Conservation (phyloP, 2,329 filamentous ascomycete species). For the Colletotrichum echinochloae region DNA sequence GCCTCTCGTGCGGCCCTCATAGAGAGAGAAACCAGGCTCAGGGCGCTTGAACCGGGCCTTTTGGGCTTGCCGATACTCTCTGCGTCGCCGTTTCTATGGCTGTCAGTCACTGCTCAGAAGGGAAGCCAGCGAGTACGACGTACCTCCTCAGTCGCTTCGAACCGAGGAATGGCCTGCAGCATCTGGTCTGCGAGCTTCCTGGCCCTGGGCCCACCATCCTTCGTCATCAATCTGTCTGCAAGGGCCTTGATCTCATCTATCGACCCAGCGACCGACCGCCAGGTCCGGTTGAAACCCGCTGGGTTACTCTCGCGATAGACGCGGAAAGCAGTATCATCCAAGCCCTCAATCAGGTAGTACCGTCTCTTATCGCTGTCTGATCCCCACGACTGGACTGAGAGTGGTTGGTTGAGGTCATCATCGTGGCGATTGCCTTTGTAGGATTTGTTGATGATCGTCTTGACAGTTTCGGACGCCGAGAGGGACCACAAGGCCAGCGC, state of each 20-base stretch:
- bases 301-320: conserved; percentile 95
- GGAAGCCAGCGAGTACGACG: conserved; percentile 8
- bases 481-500: conserved; percentile 90
- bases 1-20: conserved; percentile 94
- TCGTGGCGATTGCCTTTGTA: conserved; percentile 91
- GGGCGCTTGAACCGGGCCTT: conserved; percentile 90
- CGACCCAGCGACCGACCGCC: conserved; percentile 91
- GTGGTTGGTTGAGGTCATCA: conserved; percentile 82
- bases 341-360: conserved; percentile 93
- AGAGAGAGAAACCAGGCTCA: conserved; percentile 90
- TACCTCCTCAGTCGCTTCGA: conserved; percentile 93
- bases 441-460: conserved; percentile 83
- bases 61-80: conserved; percentile 88
- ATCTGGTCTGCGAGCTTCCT: conserved; percentile 84
- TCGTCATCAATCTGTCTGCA: conserved; percentile 79
- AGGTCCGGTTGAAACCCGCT: conserved; percentile 78
- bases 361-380: conserved; percentile 89
- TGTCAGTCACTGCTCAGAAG: conserved; percentile 4
- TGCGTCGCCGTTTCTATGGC: conserved; percentile 84
- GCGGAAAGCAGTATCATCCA: conserved; percentile 93
- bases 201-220: conserved; percentile 85
- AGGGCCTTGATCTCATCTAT: conserved; percentile 87
- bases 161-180: conserved; percentile 82
- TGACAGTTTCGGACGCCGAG: conserved; percentile 86
- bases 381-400: conserved; percentile 93